phyloP scores from a whole-genome alignment of 2,329 filamentous ascomycete genomes.

The Myrmaecium sp. region DNA sequence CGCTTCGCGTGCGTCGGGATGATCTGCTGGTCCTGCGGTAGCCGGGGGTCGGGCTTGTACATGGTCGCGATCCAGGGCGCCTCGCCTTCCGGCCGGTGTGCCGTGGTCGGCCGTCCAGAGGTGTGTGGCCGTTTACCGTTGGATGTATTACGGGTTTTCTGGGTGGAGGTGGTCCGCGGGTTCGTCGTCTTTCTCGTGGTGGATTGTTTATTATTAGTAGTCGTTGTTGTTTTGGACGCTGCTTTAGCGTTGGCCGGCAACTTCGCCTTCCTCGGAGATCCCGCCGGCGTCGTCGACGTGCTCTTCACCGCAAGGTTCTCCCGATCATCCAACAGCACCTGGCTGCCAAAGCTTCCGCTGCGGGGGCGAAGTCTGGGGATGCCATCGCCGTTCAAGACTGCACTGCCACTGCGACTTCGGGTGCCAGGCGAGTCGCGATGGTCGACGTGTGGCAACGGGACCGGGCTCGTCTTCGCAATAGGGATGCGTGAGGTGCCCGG shows the following conservation, averaged over 20 bases:
- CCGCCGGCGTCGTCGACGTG: slow-evolving; percentile 4
- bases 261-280: slow-evolving; percentile 23
- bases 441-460: slow-evolving; percentile 57
- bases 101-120: slow-evolving; percentile 39
- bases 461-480: slow-evolving; percentile 61
- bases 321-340: slow-evolving; percentile 33
- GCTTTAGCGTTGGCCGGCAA: slow-evolving; percentile 19
- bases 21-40: slow-evolving; percentile 90
- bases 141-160: slow-evolving; percentile 19
- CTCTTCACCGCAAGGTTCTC: slow-evolving; percentile 10
- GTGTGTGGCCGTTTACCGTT: slow-evolving; percentile 37
- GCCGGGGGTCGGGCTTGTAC: slow-evolving; percentile 85
- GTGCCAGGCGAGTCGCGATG: slow-evolving; percentile 52
- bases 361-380: slow-evolving; percentile 49
- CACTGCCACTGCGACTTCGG: slow-evolving; percentile 40
- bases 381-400: slow-evolving; percentile 38
- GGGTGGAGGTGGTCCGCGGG: slow-evolving; percentile 9
- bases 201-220: no score
- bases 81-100: slow-evolving; percentile 75
- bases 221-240: slow-evolving; percentile 16
- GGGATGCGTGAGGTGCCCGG: slow-evolving; percentile 65
- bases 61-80: slow-evolving; percentile 89
- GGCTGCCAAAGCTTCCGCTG: slow-evolving; percentile 48
- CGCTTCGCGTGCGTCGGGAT: slow-evolving; percentile 84
- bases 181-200: slow-evolving; percentile 4